Evolutionary conservation across 1,284 basidiomycete species (phyloP).

Genomic region (Sanghuangporus weigelae): DNA sequence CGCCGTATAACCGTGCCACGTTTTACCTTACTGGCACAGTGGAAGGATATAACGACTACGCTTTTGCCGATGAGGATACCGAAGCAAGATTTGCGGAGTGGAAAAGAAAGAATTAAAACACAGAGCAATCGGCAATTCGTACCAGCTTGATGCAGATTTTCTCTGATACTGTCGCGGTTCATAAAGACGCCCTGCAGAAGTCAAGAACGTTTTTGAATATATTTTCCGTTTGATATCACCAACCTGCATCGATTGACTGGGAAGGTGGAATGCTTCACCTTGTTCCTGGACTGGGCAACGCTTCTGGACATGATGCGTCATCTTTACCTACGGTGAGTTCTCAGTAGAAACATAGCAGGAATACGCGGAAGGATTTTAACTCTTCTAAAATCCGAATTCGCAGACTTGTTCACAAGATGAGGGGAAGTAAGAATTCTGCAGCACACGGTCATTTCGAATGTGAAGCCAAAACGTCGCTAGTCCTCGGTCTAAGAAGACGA

Average conservation of each 20-base stretch:
- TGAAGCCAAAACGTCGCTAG: no score
- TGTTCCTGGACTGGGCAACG: no score
- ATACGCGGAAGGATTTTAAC: no score
- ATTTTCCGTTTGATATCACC: neutral
- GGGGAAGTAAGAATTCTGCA: no score
- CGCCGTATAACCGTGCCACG: conserved; percentile 16
- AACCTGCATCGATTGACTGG: neutral
- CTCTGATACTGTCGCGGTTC: neutral
- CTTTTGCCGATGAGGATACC: conserved; percentile 14
- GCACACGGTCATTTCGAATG: no score
- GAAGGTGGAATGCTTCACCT: neutral
- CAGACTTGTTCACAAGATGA: no score
- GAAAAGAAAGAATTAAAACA: neutral
- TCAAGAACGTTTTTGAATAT: neutral
- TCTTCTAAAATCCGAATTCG: no score
- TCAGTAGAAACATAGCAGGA: no score
- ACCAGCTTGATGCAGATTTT: neutral
- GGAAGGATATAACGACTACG: conserved; percentile 18
- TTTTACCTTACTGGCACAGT: conserved; percentile 14
- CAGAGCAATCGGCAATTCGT: neutral
- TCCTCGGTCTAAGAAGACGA: no score
- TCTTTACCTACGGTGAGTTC: no score
- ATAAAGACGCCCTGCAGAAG: neutral
- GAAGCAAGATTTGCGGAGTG: conserved; percentile 1
- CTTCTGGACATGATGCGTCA: no score